A percentile compares a stretch with the other conserved stretches of the same genome.
Evolutionary conservation across 2,329 filamentous ascomycete species (phyloP).

Genomic region (Aspergillus sp.): DNA sequence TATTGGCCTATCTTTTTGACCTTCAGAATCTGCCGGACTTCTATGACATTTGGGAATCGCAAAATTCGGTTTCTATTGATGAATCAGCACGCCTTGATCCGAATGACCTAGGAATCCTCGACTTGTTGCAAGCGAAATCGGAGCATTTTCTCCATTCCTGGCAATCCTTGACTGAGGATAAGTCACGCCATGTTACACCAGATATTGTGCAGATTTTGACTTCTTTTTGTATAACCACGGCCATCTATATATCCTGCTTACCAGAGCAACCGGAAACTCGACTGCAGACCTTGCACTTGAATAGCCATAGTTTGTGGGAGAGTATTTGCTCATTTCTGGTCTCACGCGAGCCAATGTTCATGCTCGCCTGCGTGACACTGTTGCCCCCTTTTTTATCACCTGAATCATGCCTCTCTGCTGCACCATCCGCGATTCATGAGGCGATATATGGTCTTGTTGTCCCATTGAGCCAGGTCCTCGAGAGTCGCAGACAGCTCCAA

Average conservation of each 20-base stretch:
- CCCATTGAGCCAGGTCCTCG: constrained; percentile 38
- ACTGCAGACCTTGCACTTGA: constrained; percentile 34
- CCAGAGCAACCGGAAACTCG: constrained; percentile 37
- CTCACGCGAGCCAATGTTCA: constrained; percentile 31
- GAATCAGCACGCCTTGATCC: constrained; percentile 35
- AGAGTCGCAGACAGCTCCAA: constrained; percentile 31
- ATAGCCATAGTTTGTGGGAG: constrained; percentile 38
- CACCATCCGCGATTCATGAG: constrained; percentile 25
- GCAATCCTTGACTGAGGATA: constrained; percentile 47
- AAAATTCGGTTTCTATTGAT: constrained; percentile 28
- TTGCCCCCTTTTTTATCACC: constrained; percentile 39
- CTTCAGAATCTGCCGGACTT: constrained; percentile 26
- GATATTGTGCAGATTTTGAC: constrained; percentile 57
- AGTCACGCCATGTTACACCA: constrained; percentile 51
- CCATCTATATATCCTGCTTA: constrained; percentile 42
- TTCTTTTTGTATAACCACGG: constrained; percentile 52
- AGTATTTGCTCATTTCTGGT: constrained; percentile 40
- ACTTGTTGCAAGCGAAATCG: constrained; percentile 52
- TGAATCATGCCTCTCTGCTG: constrained; percentile 23
- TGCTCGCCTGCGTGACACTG: constrained; percentile 38
- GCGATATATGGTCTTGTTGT: constrained; percentile 32
- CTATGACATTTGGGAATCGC: constrained; percentile 32
- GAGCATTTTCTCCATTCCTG: constrained; percentile 52
- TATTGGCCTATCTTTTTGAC: constrained; percentile 57
- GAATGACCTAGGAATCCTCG: constrained; percentile 46